Evolutionary conservation across 768 basidiomycete genomes (phyloP).

Genomic region (Daedaleopsis sinensis): DNA sequence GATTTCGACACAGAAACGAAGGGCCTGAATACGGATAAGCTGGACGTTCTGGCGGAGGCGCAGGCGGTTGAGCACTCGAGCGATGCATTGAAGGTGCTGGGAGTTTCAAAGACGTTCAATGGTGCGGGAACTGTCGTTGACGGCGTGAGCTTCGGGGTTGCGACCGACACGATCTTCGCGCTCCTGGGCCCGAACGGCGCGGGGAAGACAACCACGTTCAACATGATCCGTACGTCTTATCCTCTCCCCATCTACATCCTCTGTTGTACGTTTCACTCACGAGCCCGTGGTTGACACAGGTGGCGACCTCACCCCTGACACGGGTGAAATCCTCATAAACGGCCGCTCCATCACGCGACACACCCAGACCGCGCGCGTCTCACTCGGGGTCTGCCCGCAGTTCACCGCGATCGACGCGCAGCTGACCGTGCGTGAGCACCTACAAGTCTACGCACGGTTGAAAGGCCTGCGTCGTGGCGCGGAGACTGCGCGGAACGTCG

Average conservation of each 20-base stretch:
- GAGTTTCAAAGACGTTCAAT: slow-evolving; percentile 62
- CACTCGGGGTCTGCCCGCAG: slow-evolving; percentile 82
- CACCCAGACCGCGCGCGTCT: slow-evolving; percentile 63
- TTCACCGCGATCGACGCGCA: slow-evolving; percentile 83
- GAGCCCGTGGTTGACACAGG: neutral
- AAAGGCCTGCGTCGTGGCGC: slow-evolving; percentile 61
- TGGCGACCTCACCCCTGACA: slow-evolving; percentile 28
- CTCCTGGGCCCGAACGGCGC: slow-evolving; percentile 83
- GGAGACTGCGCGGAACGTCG: slow-evolving; percentile 56
- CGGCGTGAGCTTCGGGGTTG: slow-evolving; percentile 70
- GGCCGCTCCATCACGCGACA: slow-evolving; percentile 64
- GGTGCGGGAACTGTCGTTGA: slow-evolving; percentile 57
- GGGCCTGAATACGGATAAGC: slow-evolving; percentile 15
- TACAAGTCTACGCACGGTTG: slow-evolving; percentile 70
- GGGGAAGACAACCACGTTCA: slow-evolving; percentile 82
- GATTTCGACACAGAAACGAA: slow-evolving; percentile 8
- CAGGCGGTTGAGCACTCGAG: slow-evolving; percentile 46
- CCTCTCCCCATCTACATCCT: neutral
- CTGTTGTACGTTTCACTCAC: neutral
- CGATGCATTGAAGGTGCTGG: slow-evolving; percentile 63
- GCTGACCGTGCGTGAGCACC: slow-evolving; percentile 77
- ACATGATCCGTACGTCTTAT: slow-evolving; percentile 66
- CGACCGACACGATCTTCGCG: slow-evolving; percentile 66
- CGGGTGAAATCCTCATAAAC: slow-evolving; percentile 70
- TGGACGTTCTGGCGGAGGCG: slow-evolving; percentile 60